phyloP scores from a whole-genome alignment of 1,284 basidiomycete species.

The Tilletia caries region DNA sequence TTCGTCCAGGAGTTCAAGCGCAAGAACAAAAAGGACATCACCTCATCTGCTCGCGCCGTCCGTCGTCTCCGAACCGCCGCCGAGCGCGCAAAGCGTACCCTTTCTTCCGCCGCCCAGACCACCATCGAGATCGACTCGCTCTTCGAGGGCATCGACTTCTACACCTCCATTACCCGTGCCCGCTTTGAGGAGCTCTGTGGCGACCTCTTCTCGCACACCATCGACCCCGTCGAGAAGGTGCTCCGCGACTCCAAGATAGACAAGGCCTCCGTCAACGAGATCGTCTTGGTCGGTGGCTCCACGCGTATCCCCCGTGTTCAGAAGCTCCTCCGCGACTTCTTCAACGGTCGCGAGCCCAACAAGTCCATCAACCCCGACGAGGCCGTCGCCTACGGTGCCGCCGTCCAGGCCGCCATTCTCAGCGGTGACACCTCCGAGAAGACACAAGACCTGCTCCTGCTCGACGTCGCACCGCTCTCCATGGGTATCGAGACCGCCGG shows the following conservation, averaged over 20 bases:
- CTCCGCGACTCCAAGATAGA: slow-evolving; percentile 97
- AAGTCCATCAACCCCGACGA: slow-evolving; percentile 95
- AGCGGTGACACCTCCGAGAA: slow-evolving; percentile 97
- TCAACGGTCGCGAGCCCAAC: slow-evolving; percentile 69
- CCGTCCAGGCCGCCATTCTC: slow-evolving; percentile 97
- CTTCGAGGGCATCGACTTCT: slow-evolving; percentile 97
- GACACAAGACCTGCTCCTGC: slow-evolving; percentile 91
- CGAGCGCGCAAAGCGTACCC: slow-evolving; percentile 97
- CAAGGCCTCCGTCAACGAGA: slow-evolving; percentile 83
- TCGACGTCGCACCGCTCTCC: slow-evolving; percentile 94
- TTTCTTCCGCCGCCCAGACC: slow-evolving; percentile 93
- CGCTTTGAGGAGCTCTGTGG: slow-evolving; percentile 98
- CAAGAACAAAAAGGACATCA: slow-evolving; percentile 60
- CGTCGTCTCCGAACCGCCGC: slow-evolving; percentile 96
- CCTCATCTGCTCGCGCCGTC: slow-evolving; percentile 85
- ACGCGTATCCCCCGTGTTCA: slow-evolving; percentile 98
- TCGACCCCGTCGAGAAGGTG: slow-evolving; percentile 98
- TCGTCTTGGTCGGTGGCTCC: slow-evolving; percentile 95
- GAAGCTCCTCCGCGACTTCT: slow-evolving; percentile 97
- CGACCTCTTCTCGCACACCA: slow-evolving; percentile 92
- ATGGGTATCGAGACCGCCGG: slow-evolving; percentile 96
- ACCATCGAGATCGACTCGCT: slow-evolving; percentile 98
- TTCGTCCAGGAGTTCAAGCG: slow-evolving; percentile 62
- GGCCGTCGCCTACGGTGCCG: slow-evolving; percentile 98
- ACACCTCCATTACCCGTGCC: slow-evolving; percentile 94